These are phyloP conservation scores for Aphanocladium album DNA, from an alignment of 2,329 filamentous ascomycete genomes.

Conservation along the genomic window DNA sequence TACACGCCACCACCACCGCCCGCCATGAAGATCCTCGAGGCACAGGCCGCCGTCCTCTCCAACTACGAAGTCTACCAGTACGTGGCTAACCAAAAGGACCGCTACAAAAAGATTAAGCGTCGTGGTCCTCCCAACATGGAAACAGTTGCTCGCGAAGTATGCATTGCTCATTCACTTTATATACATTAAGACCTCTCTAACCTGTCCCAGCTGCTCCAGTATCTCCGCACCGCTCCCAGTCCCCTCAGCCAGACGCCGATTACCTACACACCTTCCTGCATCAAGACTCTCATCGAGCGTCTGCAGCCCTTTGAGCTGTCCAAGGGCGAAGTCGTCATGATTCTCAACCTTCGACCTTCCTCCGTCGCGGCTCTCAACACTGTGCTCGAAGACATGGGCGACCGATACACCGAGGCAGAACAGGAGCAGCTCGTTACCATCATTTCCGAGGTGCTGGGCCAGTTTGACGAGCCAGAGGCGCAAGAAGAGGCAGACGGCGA, in stretches of 20 bases:
- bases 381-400: conserved; percentile 60
- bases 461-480: conserved; percentile 32
- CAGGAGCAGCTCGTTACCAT: conserved; percentile 54
- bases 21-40: conserved; percentile 64
- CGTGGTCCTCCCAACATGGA: conserved; percentile 54
- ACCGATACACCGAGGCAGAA: conserved; percentile 54
- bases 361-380: conserved; percentile 55
- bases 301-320: conserved; percentile 55
- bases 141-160: conserved; percentile 60
- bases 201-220: conserved; percentile 50
- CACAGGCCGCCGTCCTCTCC: conserved; percentile 63
- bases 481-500: conserved; percentile 31
- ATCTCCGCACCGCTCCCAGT: conserved; percentile 50
- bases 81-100: conserved; percentile 50
- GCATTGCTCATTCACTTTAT: conserved; percentile 12
- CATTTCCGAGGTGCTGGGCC: conserved; percentile 54
- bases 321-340: conserved; percentile 65
- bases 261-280: conserved; percentile 48
- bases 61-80: conserved; percentile 71
- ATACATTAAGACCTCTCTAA: not conserved
- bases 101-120: conserved; percentile 46
- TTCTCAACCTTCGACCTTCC: conserved; percentile 59
- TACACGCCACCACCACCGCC: not conserved
- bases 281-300: conserved; percentile 48
- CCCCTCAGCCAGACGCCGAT: conserved; percentile 52